Conservation (phyloP, 2,329 filamentous ascomycete species). For the Tolypocladium cylindrosporum region DNA sequence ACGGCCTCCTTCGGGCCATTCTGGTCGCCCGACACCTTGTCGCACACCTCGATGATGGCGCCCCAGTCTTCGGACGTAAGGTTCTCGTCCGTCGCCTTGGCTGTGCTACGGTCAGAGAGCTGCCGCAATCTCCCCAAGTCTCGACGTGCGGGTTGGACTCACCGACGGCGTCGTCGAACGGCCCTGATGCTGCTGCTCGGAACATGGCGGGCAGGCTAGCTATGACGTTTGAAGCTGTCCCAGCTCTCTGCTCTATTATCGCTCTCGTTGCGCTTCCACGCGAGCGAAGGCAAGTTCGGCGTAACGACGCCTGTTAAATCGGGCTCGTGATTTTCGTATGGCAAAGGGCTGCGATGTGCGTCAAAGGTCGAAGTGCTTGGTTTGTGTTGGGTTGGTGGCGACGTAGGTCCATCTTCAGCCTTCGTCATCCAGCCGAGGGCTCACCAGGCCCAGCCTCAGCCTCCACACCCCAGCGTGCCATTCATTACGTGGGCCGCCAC, state of each 20-base stretch:
- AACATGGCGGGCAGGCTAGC: conserved; percentile 37
- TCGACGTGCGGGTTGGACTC: conserved; percentile 18
- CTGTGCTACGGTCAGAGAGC: conserved; percentile 22
- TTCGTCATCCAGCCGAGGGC: conserved; percentile 1
- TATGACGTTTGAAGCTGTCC: conserved; percentile 7
- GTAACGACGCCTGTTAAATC: background rate
- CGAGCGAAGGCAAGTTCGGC: background rate
- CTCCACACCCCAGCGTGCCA: background rate
- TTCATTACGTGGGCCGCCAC: background rate
- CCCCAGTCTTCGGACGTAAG: conserved; percentile 72
- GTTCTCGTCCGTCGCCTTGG: conserved; percentile 91
- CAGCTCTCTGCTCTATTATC: background rate
- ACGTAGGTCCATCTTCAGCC: background rate
- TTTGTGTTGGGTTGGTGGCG: background rate
- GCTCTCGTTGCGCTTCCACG: background rate
- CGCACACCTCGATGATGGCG: conserved; percentile 54
- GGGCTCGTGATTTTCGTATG: background rate
- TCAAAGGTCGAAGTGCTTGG: background rate
- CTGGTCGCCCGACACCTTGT: conserved; percentile 43
- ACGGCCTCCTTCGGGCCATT: conserved; percentile 72
- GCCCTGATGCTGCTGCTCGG: conserved; percentile 44
- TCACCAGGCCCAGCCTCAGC: background rate
- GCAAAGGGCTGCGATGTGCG: background rate
- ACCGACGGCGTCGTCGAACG: conserved; percentile 52
- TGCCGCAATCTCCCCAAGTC: background rate